Conservation (phyloP, 108 stramenopile species). For the Cyclotella cryptica region DNA sequence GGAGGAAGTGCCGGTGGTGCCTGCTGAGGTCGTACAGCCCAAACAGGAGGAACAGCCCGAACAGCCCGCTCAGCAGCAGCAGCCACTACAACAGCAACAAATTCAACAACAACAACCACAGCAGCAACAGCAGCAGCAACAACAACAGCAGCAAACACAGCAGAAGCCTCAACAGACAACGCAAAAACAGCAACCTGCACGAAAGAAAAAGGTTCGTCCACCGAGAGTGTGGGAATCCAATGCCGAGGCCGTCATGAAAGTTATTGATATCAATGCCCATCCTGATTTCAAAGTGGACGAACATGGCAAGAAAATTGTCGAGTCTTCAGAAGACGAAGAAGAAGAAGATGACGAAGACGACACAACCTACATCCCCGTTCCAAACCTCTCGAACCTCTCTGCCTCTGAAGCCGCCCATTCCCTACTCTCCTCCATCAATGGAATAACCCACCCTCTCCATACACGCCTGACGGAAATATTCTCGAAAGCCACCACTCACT, state of each 20-base stretch:
- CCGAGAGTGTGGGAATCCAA: constrained; percentile 49
- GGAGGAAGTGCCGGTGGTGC: constrained; percentile 15
- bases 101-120: neutral
- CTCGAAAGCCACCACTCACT: constrained; percentile 71
- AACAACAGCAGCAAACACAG: neutral
- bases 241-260: constrained; percentile 36
- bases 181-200: constrained; percentile 15
- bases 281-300: constrained; percentile 14
- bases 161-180: constrained; percentile 3
- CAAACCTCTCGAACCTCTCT: constrained; percentile 37
- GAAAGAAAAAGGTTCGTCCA: constrained; percentile 26
- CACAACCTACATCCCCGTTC: constrained; percentile 37
- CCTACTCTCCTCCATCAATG: constrained; percentile 28
- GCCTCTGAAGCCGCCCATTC: constrained; percentile 32
- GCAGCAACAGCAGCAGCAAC: neutral
- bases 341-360: constrained; percentile 36
- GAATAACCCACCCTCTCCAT: constrained; percentile 29
- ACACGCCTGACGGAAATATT: constrained; percentile 59
- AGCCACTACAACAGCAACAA: neutral
- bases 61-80: constrained; percentile 7
- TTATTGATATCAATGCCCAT: constrained; percentile 30
- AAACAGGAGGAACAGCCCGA: neutral
- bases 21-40: neutral
- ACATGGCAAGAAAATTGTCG: neutral
- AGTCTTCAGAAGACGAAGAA: constrained; percentile 13